Evolutionary conservation across 305 asterid species (phyloP), one percentile per base, ranked within the genome.

Genomic region (Salvia sclarea): DNA sequence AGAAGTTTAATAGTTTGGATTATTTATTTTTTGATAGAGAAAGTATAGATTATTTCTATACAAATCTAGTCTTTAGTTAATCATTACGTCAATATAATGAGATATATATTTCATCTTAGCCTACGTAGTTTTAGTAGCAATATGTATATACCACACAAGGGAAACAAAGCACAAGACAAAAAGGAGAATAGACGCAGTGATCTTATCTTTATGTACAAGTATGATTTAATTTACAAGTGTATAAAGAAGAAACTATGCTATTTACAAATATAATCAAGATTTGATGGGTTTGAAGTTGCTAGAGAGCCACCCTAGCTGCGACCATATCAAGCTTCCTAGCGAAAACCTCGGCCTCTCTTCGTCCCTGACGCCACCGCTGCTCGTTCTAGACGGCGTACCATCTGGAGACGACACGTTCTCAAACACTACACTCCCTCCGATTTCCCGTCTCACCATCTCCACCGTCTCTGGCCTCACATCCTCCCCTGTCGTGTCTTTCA

Each of bases 251-350:
- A 25, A n/a, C n/a, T n/a, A n/a, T 45, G 28, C 5, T 12, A 48
- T 17, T 0, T 40, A 54, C 72, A 44, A 11, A 22, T 17, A 10
- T 22, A 8, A 21, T 72, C 78, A 81, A 9, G 86, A 83, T 63
- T 79, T 77, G 56, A 87, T 84, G 58, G 85, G 82, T 70, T 69
- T 77, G 77, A 89, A 87, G 70, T 82, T 89, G 81, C 78, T 76
- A 0, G 96, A 86, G 55, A 92, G 69, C 60, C 88, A 33, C 76
- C 82, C 96, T 3, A 89, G 78, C 61, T 88, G 96, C 47, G 92
- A 76, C 98, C 96, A 85, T 10, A 89, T 65, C 81, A 92, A 31
- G 77, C 77, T 81, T 53, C 96, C 92, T 2, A 88, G 53, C 0
- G 96, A 88, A 65, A 81, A 80, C 63, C 75, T 80, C 5, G 86